Evolutionary conservation across 805 yeast genomes (phyloP).

Genomic region (Novakomyces olei): DNA sequence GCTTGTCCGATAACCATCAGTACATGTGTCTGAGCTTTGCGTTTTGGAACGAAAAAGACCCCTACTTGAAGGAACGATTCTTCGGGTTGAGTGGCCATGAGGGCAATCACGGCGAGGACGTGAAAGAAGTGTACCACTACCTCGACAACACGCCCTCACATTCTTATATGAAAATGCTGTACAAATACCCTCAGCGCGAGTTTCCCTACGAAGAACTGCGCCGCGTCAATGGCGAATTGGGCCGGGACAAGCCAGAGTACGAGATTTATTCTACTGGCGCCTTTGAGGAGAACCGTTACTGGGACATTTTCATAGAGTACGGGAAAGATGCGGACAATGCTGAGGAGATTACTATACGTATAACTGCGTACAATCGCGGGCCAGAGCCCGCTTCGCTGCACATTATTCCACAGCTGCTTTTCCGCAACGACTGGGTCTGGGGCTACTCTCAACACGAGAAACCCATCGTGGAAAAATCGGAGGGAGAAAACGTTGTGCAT

Average conservation of each 20-base stretch:
- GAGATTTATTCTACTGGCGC: slow-evolving; percentile 66
- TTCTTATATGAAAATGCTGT: slow-evolving; percentile 72
- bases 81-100: slow-evolving; percentile 81
- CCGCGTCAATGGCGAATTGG: slow-evolving; percentile 40
- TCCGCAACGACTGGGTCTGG: slow-evolving; percentile 91
- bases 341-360: slow-evolving; percentile 57
- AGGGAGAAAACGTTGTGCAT: slow-evolving; percentile 21
- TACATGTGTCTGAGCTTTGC: slow-evolving; percentile 56
- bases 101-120: slow-evolving; percentile 88
- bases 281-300: slow-evolving; percentile 43
- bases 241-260: slow-evolving; percentile 49
- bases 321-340: slow-evolving; percentile 67
- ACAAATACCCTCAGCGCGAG: slow-evolving; percentile 74
- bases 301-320: slow-evolving; percentile 74
- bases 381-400: slow-evolving; percentile 72
- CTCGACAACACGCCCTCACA: slow-evolving; percentile 85
- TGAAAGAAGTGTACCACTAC: slow-evolving; percentile 46
- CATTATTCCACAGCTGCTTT: slow-evolving; percentile 60
- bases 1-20: slow-evolving; percentile 69
- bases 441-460: slow-evolving; percentile 32
- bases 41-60: slow-evolving; percentile 79
- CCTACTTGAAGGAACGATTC: slow-evolving; percentile 59
- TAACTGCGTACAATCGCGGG: slow-evolving; percentile 74
- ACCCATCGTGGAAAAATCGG: slow-evolving; percentile 24
- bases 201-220: slow-evolving; percentile 64